phyloP scores from a whole-genome alignment of 257 asterid species.

The Handroanthus guayacan region DNA sequence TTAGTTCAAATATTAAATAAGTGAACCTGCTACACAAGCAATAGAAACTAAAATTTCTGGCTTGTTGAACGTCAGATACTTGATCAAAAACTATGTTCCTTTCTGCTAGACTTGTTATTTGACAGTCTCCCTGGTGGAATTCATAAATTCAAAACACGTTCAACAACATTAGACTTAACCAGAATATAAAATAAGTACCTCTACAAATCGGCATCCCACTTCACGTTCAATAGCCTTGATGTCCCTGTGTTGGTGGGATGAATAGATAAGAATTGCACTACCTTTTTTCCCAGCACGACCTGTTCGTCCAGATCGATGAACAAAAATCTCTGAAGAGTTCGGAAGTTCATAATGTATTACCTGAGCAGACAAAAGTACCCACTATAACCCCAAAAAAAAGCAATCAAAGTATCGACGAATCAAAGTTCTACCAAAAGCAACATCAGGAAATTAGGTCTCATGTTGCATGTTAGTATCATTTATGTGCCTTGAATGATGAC shows the following conservation, averaged over 20 bases:
- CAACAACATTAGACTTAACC: conserved; percentile 13
- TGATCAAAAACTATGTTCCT: not conserved
- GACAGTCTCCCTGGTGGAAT: not conserved
- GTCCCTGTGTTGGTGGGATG: conserved; percentile 71
- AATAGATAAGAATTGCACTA: conserved; percentile 77
- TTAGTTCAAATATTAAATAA: conserved; percentile 22
- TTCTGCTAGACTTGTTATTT: conserved; percentile 6
- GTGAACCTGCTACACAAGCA: not conserved
- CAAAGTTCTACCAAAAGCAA: conserved; percentile 22
- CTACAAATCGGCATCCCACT: conserved; percentile 79
- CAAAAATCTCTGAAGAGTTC: conserved; percentile 80
- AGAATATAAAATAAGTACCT: conserved; percentile 50
- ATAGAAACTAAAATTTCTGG: not conserved
- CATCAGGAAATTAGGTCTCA: not conserved
- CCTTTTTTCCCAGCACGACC: conserved; percentile 99
- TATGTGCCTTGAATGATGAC: not conserved
- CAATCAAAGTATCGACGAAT: conserved; percentile 3
- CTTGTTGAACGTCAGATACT: not conserved
- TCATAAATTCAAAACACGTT: conserved; percentile 18
- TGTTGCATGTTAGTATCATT: conserved; percentile 10
- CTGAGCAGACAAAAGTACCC: conserved; percentile 49
- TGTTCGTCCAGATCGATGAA: conserved; percentile 97
- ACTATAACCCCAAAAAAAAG: not conserved
- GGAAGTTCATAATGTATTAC: conserved; percentile 95
- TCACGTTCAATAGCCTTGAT: conserved; percentile 84